Evolutionary conservation across 2,329 filamentous ascomycete species (phyloP).

Genomic region (Penicillium sp.): DNA sequence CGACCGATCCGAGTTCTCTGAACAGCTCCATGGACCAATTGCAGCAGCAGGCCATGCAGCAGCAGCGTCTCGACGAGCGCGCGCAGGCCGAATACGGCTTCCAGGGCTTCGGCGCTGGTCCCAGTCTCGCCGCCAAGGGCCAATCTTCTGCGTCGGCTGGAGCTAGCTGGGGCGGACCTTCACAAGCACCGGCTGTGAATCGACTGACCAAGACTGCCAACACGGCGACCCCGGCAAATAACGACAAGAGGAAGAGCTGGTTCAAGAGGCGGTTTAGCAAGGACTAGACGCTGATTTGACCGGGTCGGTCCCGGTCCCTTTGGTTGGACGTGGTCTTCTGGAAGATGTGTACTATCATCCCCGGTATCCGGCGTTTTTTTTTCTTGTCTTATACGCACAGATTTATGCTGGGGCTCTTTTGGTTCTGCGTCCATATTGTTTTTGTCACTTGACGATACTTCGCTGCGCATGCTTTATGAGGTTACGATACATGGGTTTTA

Average conservation of each 20-base stretch:
- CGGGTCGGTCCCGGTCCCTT: neutral
- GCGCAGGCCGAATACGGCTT: constrained; percentile 63
- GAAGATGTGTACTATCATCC: constrained; percentile 15
- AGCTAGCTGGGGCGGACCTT: constrained; percentile 19
- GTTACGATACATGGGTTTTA: constrained; percentile 22
- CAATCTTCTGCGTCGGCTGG: constrained; percentile 17
- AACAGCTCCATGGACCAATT: constrained; percentile 85
- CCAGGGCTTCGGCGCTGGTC: constrained; percentile 47
- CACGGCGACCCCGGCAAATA: constrained; percentile 3
- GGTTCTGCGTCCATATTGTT: neutral
- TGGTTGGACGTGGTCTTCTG: constrained; percentile 1
- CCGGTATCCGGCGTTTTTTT: constrained; percentile 2
- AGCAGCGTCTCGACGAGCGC: constrained; percentile 38
- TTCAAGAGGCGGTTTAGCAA: constrained; percentile 77
- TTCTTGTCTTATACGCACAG: neutral
- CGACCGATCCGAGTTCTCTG: constrained; percentile 88
- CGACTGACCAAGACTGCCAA: constrained; percentile 21
- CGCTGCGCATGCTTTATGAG: constrained; percentile 20
- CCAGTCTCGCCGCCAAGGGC: constrained; percentile 36
- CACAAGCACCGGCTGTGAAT: constrained; percentile 17
- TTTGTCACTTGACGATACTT: neutral
- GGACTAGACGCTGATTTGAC: constrained; percentile 16
- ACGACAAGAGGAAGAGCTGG: constrained; percentile 86
- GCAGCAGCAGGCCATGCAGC: constrained; percentile 22
- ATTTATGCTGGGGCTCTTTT: neutral